Conservation (phyloP, 768 basidiomycete genomes). For the Mycena vitilis region DNA sequence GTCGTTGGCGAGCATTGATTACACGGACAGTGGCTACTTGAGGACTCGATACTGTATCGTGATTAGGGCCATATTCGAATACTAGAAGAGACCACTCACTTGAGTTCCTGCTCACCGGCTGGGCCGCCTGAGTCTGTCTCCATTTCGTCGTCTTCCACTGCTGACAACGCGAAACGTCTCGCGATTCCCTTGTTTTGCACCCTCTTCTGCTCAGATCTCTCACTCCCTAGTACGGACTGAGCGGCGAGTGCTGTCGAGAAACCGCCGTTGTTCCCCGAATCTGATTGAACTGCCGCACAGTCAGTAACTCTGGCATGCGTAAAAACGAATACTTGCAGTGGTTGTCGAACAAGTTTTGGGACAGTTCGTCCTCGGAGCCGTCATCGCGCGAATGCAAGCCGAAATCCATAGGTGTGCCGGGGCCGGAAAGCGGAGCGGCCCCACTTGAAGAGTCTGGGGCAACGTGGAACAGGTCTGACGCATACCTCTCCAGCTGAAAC, state of each 20-base stretch:
- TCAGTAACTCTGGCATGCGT: not conserved
- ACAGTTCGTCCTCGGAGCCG: slow-evolving; percentile 8
- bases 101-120: not conserved
- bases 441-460: not conserved
- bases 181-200: not conserved
- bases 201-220: not conserved
- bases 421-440: not conserved
- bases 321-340: not conserved
- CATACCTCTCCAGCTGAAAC: slow-evolving; percentile 7
- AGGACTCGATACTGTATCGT: not conserved
- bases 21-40: slow-evolving; percentile 23
- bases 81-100: not conserved
- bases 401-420: not conserved
- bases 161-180: too few relatives aligned
- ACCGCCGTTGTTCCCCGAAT: not conserved
- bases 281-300: not conserved
- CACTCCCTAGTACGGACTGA: too few relatives aligned
- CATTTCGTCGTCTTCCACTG: not conserved
- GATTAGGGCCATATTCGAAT: not conserved
- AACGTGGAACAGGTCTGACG: not conserved
- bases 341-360: slow-evolving; percentile 1
- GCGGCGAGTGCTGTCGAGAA: too few relatives aligned
- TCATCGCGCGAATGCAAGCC: not conserved
- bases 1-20: slow-evolving; percentile 10
- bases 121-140: not conserved